These are phyloP conservation scores for Mucor mucedo DNA, from an alignment of 371 early-diverging fungal genomes.

Conservation along the genomic window DNA sequence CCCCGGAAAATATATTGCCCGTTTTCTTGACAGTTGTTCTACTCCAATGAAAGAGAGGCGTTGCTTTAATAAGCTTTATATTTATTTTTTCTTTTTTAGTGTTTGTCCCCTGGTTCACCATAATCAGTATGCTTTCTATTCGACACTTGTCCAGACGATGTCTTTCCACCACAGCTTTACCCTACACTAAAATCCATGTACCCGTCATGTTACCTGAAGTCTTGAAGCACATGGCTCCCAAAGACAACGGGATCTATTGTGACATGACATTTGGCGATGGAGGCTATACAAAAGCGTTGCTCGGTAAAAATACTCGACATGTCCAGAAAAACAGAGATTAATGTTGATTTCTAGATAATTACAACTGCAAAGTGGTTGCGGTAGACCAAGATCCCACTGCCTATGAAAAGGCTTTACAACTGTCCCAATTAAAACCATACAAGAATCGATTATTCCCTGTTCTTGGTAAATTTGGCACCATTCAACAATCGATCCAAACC, in stretches of 20 bases:
- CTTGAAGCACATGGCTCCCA: conserved; percentile 35
- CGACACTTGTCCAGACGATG: conserved; percentile 4
- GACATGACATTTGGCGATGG: conserved; percentile 82
- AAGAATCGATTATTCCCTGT: conserved; percentile 53
- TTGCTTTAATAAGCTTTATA: not conserved
- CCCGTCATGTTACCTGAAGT: conserved; percentile 49
- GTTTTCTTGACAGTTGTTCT: too few species aligned
- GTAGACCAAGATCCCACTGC: conserved; percentile 78
- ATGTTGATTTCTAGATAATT: conserved; percentile 35
- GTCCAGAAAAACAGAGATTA: not conserved
- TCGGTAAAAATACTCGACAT: conserved; percentile 37
- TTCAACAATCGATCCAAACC: conserved; percentile 29
- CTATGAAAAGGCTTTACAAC: conserved; percentile 55
- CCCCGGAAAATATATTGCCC: not conserved
- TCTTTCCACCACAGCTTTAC: conserved; percentile 13
- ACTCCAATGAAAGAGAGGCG: too few species aligned
- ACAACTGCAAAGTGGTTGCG: conserved; percentile 69
- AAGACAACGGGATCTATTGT: conserved; percentile 45
- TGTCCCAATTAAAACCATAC: conserved; percentile 51
- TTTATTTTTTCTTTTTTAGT: not conserved
- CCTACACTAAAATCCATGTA: conserved; percentile 36
- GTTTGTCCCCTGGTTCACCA: not conserved
- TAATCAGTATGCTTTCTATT: not conserved
- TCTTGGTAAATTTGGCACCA: conserved; percentile 63
- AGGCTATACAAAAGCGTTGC: conserved; percentile 67